Evolutionary conservation across 495 filamentous ascomycete genomes (phyloP), one percentile per base, ranked within the genome.

Genomic region (Terfezia claveryi): DNA sequence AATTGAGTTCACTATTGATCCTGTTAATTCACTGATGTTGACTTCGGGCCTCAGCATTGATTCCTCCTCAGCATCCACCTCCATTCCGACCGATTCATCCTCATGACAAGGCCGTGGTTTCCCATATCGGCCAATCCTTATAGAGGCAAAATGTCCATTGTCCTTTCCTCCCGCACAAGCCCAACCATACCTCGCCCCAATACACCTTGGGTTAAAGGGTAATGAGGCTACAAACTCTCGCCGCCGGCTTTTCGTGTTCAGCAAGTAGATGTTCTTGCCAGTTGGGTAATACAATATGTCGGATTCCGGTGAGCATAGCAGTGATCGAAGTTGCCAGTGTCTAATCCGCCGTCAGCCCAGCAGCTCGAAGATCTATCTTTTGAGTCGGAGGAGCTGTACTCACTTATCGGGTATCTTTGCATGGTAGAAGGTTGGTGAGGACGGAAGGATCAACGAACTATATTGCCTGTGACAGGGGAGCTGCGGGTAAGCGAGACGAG

Each of bases 271-370:
- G 50, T 87, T 76, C 59, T 75, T 67, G 52, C 81, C 79, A 62
- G 75, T 77, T 52, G 86, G 85, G 61, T 89, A 91, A 71, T 87
- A 93, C 60, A 98, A 75, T 58, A 78, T 67, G 68, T 86, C 77
- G 23, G 78, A 75, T 56, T 80, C 76, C 54, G 84, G 80, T 36
- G 79, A 81, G 66, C 83, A 89, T 63, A 96, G 81, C 59, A 93
- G 79, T 60, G 92, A 87, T 52, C 87, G 84, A 51, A 98, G 76
- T 69, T 98, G 91, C 72, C 80, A 83, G 68, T 98, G 91, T 59
- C 88, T 94, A 57, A 17, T 17, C 51, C 2, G 38, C 37, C 51
- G 55, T 23, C 38, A 38, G 58, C 5, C 52, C 52, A 49, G 55
- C 46, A 51, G 55, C 55, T 50, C 27, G 0, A 32, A 32, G 4